These are phyloP conservation scores for Neofusicoccum sp. DNA, from an alignment of 2,329 filamentous ascomycete species.

Conservation along the genomic window DNA sequence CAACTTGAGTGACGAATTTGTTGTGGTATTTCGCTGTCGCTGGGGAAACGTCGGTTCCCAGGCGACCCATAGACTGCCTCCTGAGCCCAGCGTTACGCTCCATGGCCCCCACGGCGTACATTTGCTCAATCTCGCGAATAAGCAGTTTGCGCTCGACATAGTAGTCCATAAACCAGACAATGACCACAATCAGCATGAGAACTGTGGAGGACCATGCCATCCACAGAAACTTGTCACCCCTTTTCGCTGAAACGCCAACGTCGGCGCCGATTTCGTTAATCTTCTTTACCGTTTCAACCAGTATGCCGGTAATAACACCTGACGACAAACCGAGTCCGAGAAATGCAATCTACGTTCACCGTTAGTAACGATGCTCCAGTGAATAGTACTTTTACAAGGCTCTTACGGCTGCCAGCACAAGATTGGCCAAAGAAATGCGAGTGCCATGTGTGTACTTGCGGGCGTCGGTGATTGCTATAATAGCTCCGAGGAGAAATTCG, in stretches of 20 bases:
- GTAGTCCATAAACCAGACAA: conserved; percentile 11
- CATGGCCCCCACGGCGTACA: not conserved
- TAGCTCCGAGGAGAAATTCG: conserved; percentile 43
- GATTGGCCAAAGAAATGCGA: conserved; percentile 44
- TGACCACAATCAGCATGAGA: conserved; percentile 29
- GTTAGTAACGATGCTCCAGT: not conserved
- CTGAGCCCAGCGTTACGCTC: not conserved
- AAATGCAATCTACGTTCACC: conserved; percentile 39
- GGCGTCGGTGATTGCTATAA: conserved; percentile 43
- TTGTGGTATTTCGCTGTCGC: not conserved
- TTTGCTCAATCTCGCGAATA: not conserved
- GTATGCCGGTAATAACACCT: conserved; percentile 64
- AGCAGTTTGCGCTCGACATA: not conserved
- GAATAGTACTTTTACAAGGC: not conserved
- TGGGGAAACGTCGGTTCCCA: not conserved
- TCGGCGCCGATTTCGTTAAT: conserved; percentile 50
- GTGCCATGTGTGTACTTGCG: conserved; percentile 41
- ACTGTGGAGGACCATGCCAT: conserved; percentile 55
- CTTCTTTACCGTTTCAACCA: conserved; percentile 47
- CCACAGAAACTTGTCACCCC: conserved; percentile 51
- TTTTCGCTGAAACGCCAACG: conserved; percentile 46
- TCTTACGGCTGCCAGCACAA: conserved; percentile 33
- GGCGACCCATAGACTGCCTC: not conserved
- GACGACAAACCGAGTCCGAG: conserved; percentile 65
- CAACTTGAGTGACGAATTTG: not conserved